Evolutionary conservation across 2,329 filamentous ascomycete genomes (phyloP), one percentile per base, ranked within the genome.

Genomic region (Teratosphaeria pseudoeucalypti): DNA sequence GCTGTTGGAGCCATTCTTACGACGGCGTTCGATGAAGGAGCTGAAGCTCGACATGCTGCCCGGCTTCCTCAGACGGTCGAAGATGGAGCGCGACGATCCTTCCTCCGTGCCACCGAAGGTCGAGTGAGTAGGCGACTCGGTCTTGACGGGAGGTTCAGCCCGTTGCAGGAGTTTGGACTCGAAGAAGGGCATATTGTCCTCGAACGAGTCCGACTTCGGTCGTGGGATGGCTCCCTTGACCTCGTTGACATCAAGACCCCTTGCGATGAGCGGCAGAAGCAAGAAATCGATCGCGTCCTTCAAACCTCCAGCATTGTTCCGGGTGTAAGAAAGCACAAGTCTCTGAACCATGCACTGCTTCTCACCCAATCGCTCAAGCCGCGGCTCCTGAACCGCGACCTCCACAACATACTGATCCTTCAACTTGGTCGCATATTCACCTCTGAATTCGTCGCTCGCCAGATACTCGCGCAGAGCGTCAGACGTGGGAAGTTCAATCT

Each of bases 151-250:
- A 4, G 88, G 83, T 39, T 92, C 91, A 3, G 92, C 92, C 68
- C 95, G 91, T 74, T 97, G 94, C 58, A 99, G 83, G 54, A 99
- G 82, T 77, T 96, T 97, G 2, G 92, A 96, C 72, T 96, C 90
- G 71, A 99, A 99, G 78, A 92, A 97, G 60, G 92, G 92, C 57
- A 97, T 81, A 7, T 92, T 95, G 68, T 99, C 92, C 73, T 99
- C 94, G 65, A 99, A 99, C 0, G 94, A 96, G 74, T 99, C 94
- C 0, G 94, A 97, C 78, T 97, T 96, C 63, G 94, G 94, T n/a
- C 94, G 88, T 23, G 92, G 91, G 65, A 97, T 94, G n/a, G 90
- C 87, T 57, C 94, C 94, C 74, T 95, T 95, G 69, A 97, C 86
- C 52, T 91, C 86, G 60, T 83, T 89, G 10, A 87, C 83, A 68